Base-by-base conservation (phyloP, 495 filamentous ascomycete species). In the Xylaria longipes region DNA sequence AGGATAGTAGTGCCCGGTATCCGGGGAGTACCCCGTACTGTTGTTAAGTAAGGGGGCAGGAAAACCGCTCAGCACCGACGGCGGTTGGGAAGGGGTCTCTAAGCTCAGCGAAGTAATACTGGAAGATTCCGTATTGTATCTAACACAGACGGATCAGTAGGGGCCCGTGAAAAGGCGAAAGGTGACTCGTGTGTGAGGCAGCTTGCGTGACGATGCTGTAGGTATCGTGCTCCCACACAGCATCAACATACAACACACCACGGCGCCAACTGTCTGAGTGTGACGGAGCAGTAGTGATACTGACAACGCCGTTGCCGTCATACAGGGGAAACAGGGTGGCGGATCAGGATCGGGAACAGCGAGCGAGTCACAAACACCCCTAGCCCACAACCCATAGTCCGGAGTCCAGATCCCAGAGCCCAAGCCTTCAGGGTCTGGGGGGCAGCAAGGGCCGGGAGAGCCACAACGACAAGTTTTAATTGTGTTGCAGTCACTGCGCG, bases 71-170 rank as follows among this genome's bases (percentile, higher is more conserved):
- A 86, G 68, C 73, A 83, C 80, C 69, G 80, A 74, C 62, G 83
- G 78, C 68, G 84, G 81, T 76, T 85, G 84, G 63, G 82, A 68
- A 71, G 82, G 78, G 68, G 79, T 81, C 76, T 85, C 84, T 75
- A 85, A 78, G 72, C 82, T 83, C 66, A 85, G 78, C 70, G 83
- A 77, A 69, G 81, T 80, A 69, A 78, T 81, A 71, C 77, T 80
- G 67, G 82, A 82, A 64, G 82, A 81, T 71, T 84, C 81, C 76
- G 83, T 80, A 72, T 79, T 81, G 77, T 82, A 86, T 79, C 84
- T 85, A 70, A 73, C 73, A 68, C 68, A 72, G 68, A 57, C 14
- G 41, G 69, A 78, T 84, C 76, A 83, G 83, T 77, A 80, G 70
- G 76, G 77, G 65, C 61, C 68, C 70, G 71, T 74, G 73, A 60